Evolutionary conservation across 768 basidiomycete species (phyloP).

Genomic region (Lactifluus echinatus): DNA sequence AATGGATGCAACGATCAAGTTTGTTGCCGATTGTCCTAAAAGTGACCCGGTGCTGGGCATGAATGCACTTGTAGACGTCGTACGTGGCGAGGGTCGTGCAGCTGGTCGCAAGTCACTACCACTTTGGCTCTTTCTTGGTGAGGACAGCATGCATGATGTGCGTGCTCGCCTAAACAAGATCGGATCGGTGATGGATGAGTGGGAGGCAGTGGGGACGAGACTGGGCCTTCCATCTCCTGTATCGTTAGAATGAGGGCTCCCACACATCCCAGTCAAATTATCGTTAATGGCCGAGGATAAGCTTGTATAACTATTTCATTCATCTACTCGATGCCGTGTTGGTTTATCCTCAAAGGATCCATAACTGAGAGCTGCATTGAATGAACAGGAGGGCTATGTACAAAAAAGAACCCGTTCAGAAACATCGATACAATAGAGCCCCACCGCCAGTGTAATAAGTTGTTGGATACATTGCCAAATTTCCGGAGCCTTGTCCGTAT

Average conservation of each 20-base stretch:
- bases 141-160: conserved; percentile 23
- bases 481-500: conserved; percentile 1
- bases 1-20: neutral
- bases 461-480: conserved; percentile 12
- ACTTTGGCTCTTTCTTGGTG: conserved; percentile 23
- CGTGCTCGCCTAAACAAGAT: conserved; percentile 2
- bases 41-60: conserved; percentile 25
- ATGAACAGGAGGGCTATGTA: neutral
- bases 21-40: conserved; percentile 9
- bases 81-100: conserved; percentile 25
- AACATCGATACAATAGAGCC: neutral
- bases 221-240: neutral
- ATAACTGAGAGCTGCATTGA: neutral
- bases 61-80: conserved; percentile 23
- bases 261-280: neutral
- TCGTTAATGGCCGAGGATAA: neutral
- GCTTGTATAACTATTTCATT: neutral
- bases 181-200: neutral
- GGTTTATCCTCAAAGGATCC: neutral
- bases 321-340: neutral
- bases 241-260: neutral
- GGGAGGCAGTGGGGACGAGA: neutral
- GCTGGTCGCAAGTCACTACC: conserved; percentile 19
- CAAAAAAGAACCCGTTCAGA: too few species aligned
- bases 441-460: neutral